These are phyloP conservation scores for Potentilla sterilis DNA, from an alignment of 306 rosid genomes.

Conservation along the genomic window DNA sequence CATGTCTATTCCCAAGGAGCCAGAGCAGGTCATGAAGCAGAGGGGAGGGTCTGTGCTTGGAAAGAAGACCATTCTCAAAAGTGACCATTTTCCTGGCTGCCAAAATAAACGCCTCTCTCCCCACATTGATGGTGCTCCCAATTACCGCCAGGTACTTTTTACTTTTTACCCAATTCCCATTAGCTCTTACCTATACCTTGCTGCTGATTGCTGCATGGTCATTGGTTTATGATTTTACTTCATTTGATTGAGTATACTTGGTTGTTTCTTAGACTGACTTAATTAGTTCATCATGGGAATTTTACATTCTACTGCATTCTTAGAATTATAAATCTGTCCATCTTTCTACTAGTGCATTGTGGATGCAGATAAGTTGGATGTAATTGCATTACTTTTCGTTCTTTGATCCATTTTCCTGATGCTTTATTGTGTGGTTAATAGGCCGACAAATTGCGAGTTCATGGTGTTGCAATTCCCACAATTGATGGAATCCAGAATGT, in stretches of 20 bases:
- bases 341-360: neutral
- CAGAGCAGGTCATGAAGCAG: constrained; percentile 73
- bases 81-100: constrained; percentile 97
- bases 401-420: neutral
- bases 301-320: neutral
- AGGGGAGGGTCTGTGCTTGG: constrained; percentile 86
- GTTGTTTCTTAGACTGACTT: neutral
- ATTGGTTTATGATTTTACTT: neutral
- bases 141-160: constrained; percentile 68
- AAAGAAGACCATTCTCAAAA: constrained; percentile 86
- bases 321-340: neutral
- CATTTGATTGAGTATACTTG: neutral
- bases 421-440: constrained; percentile 7
- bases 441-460: constrained; percentile 74
- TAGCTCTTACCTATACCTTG: neutral
- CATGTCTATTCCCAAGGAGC: constrained; percentile 56
- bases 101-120: constrained; percentile 85
- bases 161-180: neutral
- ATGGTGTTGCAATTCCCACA: constrained; percentile 93
- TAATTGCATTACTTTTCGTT: neutral
- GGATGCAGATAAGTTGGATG: neutral
- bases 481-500: constrained; percentile 73
- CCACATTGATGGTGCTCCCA: constrained; percentile 96
- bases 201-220: neutral
- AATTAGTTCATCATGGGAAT: neutral